These are phyloP conservation scores for Starmera dryadoides DNA, from an alignment of 805 yeast genomes.

Conservation along the genomic window DNA sequence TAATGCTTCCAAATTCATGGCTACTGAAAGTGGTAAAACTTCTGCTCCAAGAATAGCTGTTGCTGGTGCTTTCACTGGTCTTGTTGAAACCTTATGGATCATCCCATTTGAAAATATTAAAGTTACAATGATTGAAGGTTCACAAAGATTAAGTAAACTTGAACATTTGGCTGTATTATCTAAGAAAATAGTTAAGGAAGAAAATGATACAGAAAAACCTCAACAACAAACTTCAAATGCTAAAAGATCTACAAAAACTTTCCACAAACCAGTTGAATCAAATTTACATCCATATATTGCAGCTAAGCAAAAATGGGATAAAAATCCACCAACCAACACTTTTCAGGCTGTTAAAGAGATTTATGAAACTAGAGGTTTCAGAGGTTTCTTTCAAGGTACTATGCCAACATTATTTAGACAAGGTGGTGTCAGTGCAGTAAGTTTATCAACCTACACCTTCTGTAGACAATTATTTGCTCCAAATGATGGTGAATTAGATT, in stretches of 20 bases:
- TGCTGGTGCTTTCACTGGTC: conserved; percentile 82
- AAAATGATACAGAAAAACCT: conserved; percentile 19
- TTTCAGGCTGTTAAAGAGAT: conserved; percentile 55
- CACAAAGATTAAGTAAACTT: conserved; percentile 27
- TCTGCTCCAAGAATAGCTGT: conserved; percentile 76
- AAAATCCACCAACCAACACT: conserved; percentile 47
- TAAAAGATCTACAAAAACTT: conserved; percentile 14
- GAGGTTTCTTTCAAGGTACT: conserved; percentile 79
- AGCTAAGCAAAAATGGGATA: conserved; percentile 31
- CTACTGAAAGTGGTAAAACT: conserved; percentile 49
- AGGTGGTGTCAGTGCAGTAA: conserved; percentile 66
- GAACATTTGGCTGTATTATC: conserved; percentile 9
- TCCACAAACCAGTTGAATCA: conserved; percentile 22
- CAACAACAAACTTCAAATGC: conserved; percentile 2
- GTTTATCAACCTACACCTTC: conserved; percentile 78
- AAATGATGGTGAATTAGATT: conserved; percentile 29
- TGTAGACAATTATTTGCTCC: conserved; percentile 67
- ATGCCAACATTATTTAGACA: conserved; percentile 80
- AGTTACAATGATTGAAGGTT: conserved; percentile 71
- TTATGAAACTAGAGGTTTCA: conserved; percentile 60
- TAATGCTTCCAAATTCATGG: conserved; percentile 61
- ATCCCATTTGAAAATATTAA: conserved; percentile 90
- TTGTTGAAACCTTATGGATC: conserved; percentile 71
- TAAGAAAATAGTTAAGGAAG: too few species aligned
- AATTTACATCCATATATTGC: conserved; percentile 21